Evolutionary conservation across 192 early-diverging fungal species (phyloP), one percentile per base, ranked within the genome.

Genomic region (Rhizoclosmatium globosum): DNA sequence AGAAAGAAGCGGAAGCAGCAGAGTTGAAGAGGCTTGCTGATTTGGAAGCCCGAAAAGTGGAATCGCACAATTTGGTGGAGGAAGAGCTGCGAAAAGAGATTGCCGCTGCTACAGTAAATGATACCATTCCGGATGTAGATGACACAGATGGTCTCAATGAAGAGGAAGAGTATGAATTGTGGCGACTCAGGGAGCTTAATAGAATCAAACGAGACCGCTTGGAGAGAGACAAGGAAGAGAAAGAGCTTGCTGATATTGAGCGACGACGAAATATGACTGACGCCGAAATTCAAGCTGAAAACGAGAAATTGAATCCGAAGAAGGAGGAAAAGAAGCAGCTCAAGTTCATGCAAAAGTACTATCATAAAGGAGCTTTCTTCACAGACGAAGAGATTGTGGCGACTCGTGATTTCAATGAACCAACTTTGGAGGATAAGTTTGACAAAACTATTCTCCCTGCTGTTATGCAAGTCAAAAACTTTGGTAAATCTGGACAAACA

Each of bases 111-210:
- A 85, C 77, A 9, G 91, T 86, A 15, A 78, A 82, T 17, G 85
- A 87, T 23, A 79, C 79, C 4, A 71, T 78, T n/a, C 68, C 83
- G 15, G 90, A 91, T 39, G 90, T 96, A 0, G 97, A 97, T 82
- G 97, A 99, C 86, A 96, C 94, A 0, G 97, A 99, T 84, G 94
- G 91, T 21, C 41, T 95, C 3, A 92, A 98, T 78, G 92, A 94
- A 67, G 92, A 93, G 31, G 94, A 91, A 4, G 97, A 99, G 82
- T 95, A 91, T 85, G 92, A 92, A 50, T 90, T 91, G 0, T 99
- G 97, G 97, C 94, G 93, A 77, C 83, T 95, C 38, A 92, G 97
- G 47, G 97, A 99, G 82, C 81, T 98, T 60, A 87, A 82, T 61
- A 89, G 97, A 64, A 92, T 98, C 76, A 95, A 97, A 67, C 91